A percentile compares a stretch with the other conserved stretches of the same genome.
Evolutionary conservation across 2,329 filamentous ascomycete species (phyloP).

Genomic region (Fusarium chlamydosporum): DNA sequence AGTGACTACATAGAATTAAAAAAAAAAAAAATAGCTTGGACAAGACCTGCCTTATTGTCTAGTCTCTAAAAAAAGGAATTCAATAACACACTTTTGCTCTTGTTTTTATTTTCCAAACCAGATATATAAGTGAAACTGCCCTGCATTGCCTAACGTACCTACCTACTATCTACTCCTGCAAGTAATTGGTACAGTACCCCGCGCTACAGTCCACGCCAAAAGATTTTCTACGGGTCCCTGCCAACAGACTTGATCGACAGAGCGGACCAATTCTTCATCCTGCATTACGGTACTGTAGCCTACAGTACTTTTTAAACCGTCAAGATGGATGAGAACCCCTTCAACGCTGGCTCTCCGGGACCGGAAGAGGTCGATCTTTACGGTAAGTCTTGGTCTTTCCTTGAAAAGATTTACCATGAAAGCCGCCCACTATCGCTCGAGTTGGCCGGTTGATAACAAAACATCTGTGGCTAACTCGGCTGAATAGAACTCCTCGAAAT

Average conservation of each 20-base stretch:
- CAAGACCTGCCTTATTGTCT: not conserved
- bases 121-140: not conserved
- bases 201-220: slow-evolving; percentile 47
- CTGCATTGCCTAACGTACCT: no score
- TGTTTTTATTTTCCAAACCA: not conserved
- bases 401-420: not conserved
- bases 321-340: slow-evolving; percentile 48
- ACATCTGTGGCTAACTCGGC: slow-evolving; percentile 25
- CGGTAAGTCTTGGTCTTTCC: slow-evolving; percentile 59
- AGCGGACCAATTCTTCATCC: slow-evolving; percentile 50
- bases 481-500: slow-evolving; percentile 82
- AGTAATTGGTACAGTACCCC: slow-evolving; percentile 36
- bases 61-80: not conserved
- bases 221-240: slow-evolving; percentile 47
- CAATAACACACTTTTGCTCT: not conserved
- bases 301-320: slow-evolving; percentile 25
- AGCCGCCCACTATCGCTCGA: not conserved
- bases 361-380: slow-evolving; percentile 72
- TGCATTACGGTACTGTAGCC: slow-evolving; percentile 47
- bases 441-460: slow-evolving; percentile 20
- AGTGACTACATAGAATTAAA: not conserved
- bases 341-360: slow-evolving; percentile 48
- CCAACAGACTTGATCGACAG: slow-evolving; percentile 42
- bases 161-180: not conserved
- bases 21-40: not conserved